Evolutionary conservation across 2,329 filamentous ascomycete species (phyloP).

Genomic region (Fusarium sororula): DNA sequence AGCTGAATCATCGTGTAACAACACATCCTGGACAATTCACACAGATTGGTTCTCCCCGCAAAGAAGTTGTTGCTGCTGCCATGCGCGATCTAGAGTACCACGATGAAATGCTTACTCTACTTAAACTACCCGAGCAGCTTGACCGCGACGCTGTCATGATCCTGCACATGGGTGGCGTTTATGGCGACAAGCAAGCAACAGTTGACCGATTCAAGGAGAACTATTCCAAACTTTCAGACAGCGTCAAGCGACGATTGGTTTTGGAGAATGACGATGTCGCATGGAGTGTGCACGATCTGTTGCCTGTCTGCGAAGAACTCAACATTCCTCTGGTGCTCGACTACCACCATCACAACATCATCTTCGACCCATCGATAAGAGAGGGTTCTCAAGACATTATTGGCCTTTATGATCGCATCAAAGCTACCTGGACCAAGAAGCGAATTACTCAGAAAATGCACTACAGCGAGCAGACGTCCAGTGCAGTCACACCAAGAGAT

Average conservation of each 20-base stretch:
- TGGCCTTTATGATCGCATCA: conserved; percentile 76
- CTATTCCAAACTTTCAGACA: conserved; percentile 71
- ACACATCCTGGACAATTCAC: conserved; percentile 95
- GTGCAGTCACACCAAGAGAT: conserved; percentile 78
- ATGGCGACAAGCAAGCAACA: conserved; percentile 85
- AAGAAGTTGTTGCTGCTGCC: conserved; percentile 78
- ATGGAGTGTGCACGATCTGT: conserved; percentile 90
- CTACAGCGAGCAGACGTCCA: conserved; percentile 77
- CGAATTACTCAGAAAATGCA: conserved; percentile 95
- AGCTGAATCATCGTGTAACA: conserved; percentile 84
- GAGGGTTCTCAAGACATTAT: conserved; percentile 89
- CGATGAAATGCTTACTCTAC: conserved; percentile 80
- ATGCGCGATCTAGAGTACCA: conserved; percentile 89
- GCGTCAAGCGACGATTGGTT: conserved; percentile 82
- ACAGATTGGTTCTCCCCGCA: conserved; percentile 84
- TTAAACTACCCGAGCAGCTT: conserved; percentile 79
- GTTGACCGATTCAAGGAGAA: conserved; percentile 81
- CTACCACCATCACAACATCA: conserved; percentile 94
- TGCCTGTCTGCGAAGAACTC: conserved; percentile 92
- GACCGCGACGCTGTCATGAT: conserved; percentile 94
- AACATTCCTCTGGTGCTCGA: conserved; percentile 93
- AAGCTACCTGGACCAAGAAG: conserved; percentile 85
- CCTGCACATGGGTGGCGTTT: conserved; percentile 89
- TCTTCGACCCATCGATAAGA: conserved; percentile 79
- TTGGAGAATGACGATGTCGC: conserved; percentile 94